Evolutionary conservation across 345 rosid genomes (phyloP).

Genomic region (Passiflora organensis): DNA sequence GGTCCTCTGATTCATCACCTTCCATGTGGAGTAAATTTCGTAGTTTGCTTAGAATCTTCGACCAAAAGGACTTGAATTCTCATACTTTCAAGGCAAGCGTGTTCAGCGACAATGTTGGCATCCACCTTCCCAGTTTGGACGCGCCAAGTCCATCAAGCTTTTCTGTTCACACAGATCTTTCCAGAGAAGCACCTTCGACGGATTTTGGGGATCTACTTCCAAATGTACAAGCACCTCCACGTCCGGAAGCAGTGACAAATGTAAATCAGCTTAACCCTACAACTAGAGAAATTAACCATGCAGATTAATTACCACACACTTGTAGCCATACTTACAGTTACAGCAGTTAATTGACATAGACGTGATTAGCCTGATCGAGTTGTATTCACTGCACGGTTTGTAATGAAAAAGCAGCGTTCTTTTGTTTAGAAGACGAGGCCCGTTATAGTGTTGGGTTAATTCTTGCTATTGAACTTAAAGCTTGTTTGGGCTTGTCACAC

Average conservation of each 20-base stretch:
- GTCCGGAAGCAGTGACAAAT: not conserved
- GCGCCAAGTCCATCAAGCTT: not conserved
- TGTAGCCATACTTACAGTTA: no score
- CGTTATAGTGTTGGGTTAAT: no score
- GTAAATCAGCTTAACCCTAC: not conserved
- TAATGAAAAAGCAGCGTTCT: no score
- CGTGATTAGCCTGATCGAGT: no score
- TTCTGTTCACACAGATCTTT: not conserved
- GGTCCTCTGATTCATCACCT: not conserved
- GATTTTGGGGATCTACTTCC: not conserved
- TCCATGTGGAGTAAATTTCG: conserved; percentile 2
- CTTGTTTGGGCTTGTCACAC: no score
- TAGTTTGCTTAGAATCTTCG: conserved; percentile 6
- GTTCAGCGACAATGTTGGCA: not conserved
- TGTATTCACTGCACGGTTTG: no score
- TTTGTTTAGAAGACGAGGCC: not conserved
- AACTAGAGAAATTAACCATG: no score
- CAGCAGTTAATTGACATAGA: no score
- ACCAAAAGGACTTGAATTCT: conserved; percentile 8
- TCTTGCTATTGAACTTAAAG: no score
- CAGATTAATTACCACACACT: no score
- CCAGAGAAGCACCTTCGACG: not conserved
- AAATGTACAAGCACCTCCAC: not conserved
- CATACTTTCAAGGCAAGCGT: conserved; percentile 2
- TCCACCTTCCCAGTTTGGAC: not conserved